phyloP scores from a whole-genome alignment of 768 basidiomycete species.

The Termitomyces titanicus region DNA sequence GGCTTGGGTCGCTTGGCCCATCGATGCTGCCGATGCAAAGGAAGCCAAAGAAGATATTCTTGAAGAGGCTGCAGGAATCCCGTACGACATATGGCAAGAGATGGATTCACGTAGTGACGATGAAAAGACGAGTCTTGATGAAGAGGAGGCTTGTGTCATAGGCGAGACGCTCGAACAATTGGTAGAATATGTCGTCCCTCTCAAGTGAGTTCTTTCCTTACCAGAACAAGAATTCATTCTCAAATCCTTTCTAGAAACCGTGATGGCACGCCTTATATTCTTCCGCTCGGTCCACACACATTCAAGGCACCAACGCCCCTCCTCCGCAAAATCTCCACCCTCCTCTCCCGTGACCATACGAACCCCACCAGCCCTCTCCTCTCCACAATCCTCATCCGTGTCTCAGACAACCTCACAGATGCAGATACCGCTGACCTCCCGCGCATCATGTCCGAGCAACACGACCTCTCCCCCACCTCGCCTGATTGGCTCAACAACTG shows the following conservation, averaged over 20 bases:
- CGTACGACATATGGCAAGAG: constrained; percentile 73
- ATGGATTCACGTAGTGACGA: constrained; percentile 61
- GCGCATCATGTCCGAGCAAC: constrained; percentile 58
- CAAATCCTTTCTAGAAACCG: constrained; percentile 26
- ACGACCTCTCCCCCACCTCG: constrained; percentile 67
- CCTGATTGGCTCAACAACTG: constrained; percentile 72
- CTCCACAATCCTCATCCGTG: constrained; percentile 57
- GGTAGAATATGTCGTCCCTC: constrained; percentile 49
- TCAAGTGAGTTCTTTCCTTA: constrained; percentile 45
- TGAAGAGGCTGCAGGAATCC: constrained; percentile 63
- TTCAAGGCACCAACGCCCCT: constrained; percentile 56
- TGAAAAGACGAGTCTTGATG: constrained; percentile 44
- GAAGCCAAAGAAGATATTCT: constrained; percentile 53
- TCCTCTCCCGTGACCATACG: constrained; percentile 62
- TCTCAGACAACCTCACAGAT: constrained; percentile 70
- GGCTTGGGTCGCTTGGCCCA: constrained; percentile 51
- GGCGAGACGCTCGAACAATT: constrained; percentile 61
- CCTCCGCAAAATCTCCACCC: constrained; percentile 56
- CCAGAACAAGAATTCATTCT: neutral
- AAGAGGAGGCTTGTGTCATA: constrained; percentile 64
- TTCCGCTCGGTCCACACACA: constrained; percentile 51
- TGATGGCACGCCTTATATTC: constrained; percentile 40
- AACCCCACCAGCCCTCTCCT: constrained; percentile 57
- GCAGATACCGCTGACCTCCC: constrained; percentile 62
- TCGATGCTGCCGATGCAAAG: constrained; percentile 23